Percentiles rank a stretch among this genome's conserved stretches.
Conservation (phyloP, 371 early-diverging fungal species). For the Dinochytrium kinnereticum region DNA sequence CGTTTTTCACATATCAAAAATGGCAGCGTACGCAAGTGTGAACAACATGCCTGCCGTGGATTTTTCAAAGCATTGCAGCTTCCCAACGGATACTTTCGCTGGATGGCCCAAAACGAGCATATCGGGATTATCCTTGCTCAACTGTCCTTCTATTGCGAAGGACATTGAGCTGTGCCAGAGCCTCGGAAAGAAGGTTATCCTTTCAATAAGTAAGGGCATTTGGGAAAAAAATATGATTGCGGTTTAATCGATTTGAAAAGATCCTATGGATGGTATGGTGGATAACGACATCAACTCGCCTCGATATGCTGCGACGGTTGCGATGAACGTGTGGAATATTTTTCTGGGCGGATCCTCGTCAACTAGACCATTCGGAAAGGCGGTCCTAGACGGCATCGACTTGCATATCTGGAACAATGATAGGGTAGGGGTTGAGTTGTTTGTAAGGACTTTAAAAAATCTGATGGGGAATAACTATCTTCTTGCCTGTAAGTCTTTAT, state of each 20-base stretch:
- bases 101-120: constrained; percentile 33
- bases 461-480: constrained; percentile 33
- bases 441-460: constrained; percentile 16
- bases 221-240: not conserved
- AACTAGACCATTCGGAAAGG: constrained; percentile 39
- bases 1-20: constrained; percentile 34
- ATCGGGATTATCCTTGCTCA: constrained; percentile 32
- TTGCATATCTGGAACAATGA: constrained; percentile 43
- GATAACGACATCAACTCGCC: not conserved
- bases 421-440: constrained; percentile 18
- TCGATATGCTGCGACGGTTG: constrained; percentile 10
- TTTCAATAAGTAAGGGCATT: constrained; percentile 32
- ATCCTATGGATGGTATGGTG: constrained; percentile 28
- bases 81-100: constrained; percentile 36
- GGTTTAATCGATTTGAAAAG: constrained; percentile 1
- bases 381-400: constrained; percentile 43
- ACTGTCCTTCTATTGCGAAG: constrained; percentile 33
- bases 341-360: constrained; percentile 37
- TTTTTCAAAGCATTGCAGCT: constrained; percentile 43
- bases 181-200: constrained; percentile 40
- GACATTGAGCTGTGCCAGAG: constrained; percentile 42
- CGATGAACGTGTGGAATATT: constrained; percentile 40
- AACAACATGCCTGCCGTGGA: constrained; percentile 38
- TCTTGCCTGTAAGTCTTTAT: constrained; percentile 29
- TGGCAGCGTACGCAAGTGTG: constrained; percentile 31